Conservation (phyloP, 768 basidiomycete genomes). For the Calocybe gangraenosa region DNA sequence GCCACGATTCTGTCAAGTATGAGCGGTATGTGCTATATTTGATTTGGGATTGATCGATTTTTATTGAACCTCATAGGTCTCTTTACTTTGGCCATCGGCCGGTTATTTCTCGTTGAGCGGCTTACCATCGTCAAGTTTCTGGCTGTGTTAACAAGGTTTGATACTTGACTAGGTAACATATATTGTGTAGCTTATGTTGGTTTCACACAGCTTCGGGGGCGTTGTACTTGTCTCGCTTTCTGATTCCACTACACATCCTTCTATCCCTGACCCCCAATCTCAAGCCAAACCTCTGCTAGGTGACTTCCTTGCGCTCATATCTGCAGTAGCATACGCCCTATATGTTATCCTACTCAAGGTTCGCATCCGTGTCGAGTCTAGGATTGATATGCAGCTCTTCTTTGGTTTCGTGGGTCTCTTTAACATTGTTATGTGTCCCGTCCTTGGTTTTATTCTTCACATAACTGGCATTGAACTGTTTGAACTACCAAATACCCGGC, state of each 20-base stretch:
- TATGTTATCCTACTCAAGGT: slow-evolving; percentile 84
- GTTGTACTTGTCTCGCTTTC: slow-evolving; percentile 87
- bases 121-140: slow-evolving; percentile 68
- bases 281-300: slow-evolving; percentile 50
- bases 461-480: slow-evolving; percentile 59
- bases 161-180: background rate
- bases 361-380: slow-evolving; percentile 64
- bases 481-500: slow-evolving; percentile 49
- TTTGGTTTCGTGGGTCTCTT: slow-evolving; percentile 85
- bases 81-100: slow-evolving; percentile 85
- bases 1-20: slow-evolving; percentile 86
- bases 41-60: too few relatives aligned
- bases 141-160: slow-evolving; percentile 78
- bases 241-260: slow-evolving; percentile 46
- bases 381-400: slow-evolving; percentile 84
- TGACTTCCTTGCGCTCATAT: slow-evolving; percentile 75
- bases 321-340: slow-evolving; percentile 73
- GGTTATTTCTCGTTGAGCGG: slow-evolving; percentile 76
- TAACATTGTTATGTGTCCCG: slow-evolving; percentile 66
- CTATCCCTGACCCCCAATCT: background rate
- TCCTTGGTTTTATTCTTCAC: slow-evolving; percentile 68
- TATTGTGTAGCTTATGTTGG: slow-evolving; percentile 1
- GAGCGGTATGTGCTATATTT: slow-evolving; percentile 64
- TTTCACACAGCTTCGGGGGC: slow-evolving; percentile 60
- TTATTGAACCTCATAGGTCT: slow-evolving; percentile 57